These are phyloP conservation scores for Cyclocybe aegerita DNA, from an alignment of 768 basidiomycete genomes.

Conservation along the genomic window DNA sequence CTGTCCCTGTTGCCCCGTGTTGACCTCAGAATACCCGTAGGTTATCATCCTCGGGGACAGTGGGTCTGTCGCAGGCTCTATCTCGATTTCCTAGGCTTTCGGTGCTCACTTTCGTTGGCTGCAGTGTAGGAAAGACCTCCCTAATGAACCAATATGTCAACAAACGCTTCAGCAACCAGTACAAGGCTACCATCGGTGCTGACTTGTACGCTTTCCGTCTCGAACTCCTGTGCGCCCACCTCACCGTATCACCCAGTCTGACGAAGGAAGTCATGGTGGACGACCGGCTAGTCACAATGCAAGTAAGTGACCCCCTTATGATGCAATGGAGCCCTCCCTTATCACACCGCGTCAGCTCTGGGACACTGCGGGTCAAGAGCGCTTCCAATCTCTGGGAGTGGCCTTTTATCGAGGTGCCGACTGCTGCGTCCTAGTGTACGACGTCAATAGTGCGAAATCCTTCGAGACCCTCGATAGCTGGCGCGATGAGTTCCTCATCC, in stretches of 20 bases:
- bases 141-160: conserved; percentile 99
- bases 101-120: conserved; percentile 13
- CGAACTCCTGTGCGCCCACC: conserved; percentile 18
- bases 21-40: conserved; percentile 37
- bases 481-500: conserved; percentile 99
- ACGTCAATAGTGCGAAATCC: conserved; percentile 97
- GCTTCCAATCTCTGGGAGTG: conserved; percentile 98
- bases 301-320: conserved; percentile 49
- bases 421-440: conserved; percentile 98
- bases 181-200: conserved; percentile 98
- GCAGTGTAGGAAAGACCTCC: conserved; percentile 97
- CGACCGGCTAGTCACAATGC: conserved; percentile 98
- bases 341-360: conserved; percentile 62
- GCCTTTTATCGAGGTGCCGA: conserved; percentile 99
- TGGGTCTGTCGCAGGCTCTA: conserved; percentile 54
- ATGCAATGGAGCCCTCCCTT: background rate
- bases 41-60: conserved; percentile 99
- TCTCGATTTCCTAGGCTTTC: conserved; percentile 1
- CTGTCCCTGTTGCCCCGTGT: background rate
- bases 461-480: conserved; percentile 99
- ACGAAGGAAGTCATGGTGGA: conserved; percentile 99
- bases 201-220: conserved; percentile 72
- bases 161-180: conserved; percentile 99
- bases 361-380: conserved; percentile 99
- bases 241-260: conserved; percentile 48